phyloP scores from a whole-genome alignment of 2,329 filamentous ascomycete genomes.

The Fusarium musae region DNA sequence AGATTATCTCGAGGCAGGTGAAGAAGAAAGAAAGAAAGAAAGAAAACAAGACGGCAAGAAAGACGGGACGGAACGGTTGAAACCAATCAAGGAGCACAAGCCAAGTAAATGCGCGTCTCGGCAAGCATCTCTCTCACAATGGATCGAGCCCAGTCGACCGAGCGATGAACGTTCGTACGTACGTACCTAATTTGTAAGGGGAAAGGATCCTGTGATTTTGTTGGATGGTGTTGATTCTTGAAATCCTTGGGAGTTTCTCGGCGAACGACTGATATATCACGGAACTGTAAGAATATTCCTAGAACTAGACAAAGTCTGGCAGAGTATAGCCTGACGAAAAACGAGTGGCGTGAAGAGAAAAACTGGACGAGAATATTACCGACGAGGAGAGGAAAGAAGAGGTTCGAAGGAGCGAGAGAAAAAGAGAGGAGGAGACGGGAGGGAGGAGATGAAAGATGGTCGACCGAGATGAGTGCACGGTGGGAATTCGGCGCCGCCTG shows the following conservation, averaged over 20 bases:
- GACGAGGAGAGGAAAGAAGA: slow-evolving; percentile 44
- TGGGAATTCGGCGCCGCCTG: slow-evolving; percentile 40
- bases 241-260: slow-evolving; percentile 37
- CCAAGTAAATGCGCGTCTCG: slow-evolving; percentile 36
- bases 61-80: slow-evolving; percentile 13
- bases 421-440: slow-evolving; percentile 40
- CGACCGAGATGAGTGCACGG: slow-evolving; percentile 42
- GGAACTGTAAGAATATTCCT: slow-evolving; percentile 31
- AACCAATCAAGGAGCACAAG: slow-evolving; percentile 39
- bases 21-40: slow-evolving; percentile 34
- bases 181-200: slow-evolving; percentile 42
- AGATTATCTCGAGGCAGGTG: slow-evolving; percentile 3
- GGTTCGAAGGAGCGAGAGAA: slow-evolving; percentile 40
- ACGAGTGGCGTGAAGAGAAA: slow-evolving; percentile 55
- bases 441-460: slow-evolving; percentile 43
- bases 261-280: slow-evolving; percentile 35
- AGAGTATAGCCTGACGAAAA: slow-evolving; percentile 48
- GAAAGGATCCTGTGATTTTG: slow-evolving; percentile 31
- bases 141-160: slow-evolving; percentile 12
- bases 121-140: slow-evolving; percentile 11
- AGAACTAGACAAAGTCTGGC: slow-evolving; percentile 43
- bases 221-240: slow-evolving; percentile 30
- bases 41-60: slow-evolving; percentile 35
- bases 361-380: slow-evolving; percentile 42
- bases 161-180: slow-evolving; percentile 33